Conservation (phyloP, 139 green algal genomes). For the Raphidocelis subcapitata region DNA sequence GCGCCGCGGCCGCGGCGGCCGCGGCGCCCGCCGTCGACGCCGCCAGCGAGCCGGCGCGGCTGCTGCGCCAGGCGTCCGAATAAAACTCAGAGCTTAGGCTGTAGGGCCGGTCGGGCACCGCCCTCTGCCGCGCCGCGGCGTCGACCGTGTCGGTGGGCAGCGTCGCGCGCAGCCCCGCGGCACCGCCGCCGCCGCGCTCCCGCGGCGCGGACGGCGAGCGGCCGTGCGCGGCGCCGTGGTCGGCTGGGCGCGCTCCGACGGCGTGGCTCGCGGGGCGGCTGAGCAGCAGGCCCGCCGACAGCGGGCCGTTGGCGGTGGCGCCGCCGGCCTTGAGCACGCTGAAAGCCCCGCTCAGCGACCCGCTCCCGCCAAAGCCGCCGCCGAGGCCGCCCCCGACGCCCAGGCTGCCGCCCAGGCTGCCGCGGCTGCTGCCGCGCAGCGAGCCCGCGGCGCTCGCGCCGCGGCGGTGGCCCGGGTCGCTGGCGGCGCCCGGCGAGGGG, state of each 20-base stretch:
- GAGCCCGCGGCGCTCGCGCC: background rate
- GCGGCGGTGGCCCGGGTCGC: too few species aligned
- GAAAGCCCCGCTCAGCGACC: too few species aligned
- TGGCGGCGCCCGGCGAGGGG: too few species aligned
- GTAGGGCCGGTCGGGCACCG: background rate
- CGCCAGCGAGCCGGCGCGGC: background rate
- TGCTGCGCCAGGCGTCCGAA: background rate
- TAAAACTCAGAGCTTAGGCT: conserved; percentile 29
- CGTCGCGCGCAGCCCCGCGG: conserved; percentile 33
- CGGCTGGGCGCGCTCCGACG: too few species aligned
- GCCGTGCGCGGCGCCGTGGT: too few species aligned
- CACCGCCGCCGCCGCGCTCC: background rate
- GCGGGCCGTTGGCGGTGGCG: background rate
- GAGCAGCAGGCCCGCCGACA: background rate
- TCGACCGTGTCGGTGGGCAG: conserved; percentile 48
- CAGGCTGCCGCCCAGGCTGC: background rate
- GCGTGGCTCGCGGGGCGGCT: too few species aligned
- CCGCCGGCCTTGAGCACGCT: too few species aligned
- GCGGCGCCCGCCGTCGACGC: background rate
- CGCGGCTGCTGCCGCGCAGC: background rate
- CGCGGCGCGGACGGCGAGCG: conserved; percentile 1
- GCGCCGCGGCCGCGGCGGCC: conserved; percentile 6
- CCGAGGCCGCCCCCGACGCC: background rate
- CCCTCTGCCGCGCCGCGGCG: conserved; percentile 26
- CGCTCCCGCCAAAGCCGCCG: background rate